Base-by-base conservation (phyloP, 1,139 yeast species). In the Debaryomycetaceae sp. region DNA sequence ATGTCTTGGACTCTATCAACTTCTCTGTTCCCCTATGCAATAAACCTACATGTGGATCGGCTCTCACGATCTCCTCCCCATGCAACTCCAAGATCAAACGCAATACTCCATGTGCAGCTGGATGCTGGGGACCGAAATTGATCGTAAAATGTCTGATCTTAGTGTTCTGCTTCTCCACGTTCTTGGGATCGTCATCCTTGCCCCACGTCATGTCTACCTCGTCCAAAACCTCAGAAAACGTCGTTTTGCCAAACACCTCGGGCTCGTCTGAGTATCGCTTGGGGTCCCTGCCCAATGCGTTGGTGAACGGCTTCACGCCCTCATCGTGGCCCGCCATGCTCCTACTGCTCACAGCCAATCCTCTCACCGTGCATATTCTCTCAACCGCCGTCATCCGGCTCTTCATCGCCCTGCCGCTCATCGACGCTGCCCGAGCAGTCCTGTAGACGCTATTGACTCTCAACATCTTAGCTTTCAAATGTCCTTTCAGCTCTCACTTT, bases 51-150 rank as follows among this genome's bases (percentile, higher is more conserved):
- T 87, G 96, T 42, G 96, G 96, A 65, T 87, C 96, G 6, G 93
- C 78, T 58, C 96, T 78, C 46, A 87, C 81, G 57, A 88, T 84
- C 66, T 88, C 96, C 68, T 87, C 96, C 54, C 96, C 96, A 60
- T 86, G 87, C 54, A 88, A 76, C 71, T 87, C 96, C 59, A 87
- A 75, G 67, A 87, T 87, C 66, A 87, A 76, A 62, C 96, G 80
- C 72, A 87, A 76, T 69, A 87, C 96, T 53, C 96, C 96, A 72
- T 87, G 96, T 40, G 96, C 96, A 49, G 96, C 96, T 31, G 96
- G 96, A 74, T 87, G 96, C 69, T 87, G 96, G 38, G 96, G 96
- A 36, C 96, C 96, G 61, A 88, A 88, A 69, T 87, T 88, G 63
- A 88, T 83, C 43, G 96, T 87, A 71, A 87, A 87, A 65, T 87